Evolutionary conservation across 2,329 filamentous ascomycete species (phyloP).

Genomic region (Ophiostoma ulmi): DNA sequence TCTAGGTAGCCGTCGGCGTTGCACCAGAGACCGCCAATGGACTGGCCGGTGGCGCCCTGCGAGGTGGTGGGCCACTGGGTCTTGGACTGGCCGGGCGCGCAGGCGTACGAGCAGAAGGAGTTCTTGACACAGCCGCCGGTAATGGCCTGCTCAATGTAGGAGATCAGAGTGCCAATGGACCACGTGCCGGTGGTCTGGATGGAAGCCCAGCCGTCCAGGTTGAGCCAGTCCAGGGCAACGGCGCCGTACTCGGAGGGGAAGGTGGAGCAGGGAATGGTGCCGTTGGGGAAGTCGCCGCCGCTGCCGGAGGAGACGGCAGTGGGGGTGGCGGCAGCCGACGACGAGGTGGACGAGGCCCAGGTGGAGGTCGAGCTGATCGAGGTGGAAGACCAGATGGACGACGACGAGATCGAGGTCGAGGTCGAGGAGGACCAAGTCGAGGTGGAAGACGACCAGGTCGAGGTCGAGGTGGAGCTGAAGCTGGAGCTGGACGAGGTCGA

Average conservation of each 20-base stretch:
- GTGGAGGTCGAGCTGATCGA: conserved; percentile 9
- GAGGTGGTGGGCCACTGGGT: conserved; percentile 70
- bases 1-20: conserved; percentile 65
- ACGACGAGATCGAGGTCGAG: conserved; percentile 26
- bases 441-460: conserved; percentile 15
- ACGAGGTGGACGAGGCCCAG: conserved; percentile 29
- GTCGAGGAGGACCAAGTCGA: conserved; percentile 10
- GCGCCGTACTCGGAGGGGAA: conserved; percentile 84
- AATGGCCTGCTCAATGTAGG: conserved; percentile 59
- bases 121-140: conserved; percentile 57
- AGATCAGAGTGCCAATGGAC: conserved; percentile 50
- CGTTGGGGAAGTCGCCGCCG: conserved; percentile 70
- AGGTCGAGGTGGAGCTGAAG: not conserved
- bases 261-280: conserved; percentile 60
- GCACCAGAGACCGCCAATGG: conserved; percentile 83
- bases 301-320: conserved; percentile 2
- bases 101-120: conserved; percentile 85
- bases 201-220: conserved; percentile 70
- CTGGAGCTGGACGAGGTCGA: conserved; percentile 27
- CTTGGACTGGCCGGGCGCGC: conserved; percentile 88
- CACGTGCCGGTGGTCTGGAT: conserved; percentile 59
- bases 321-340: conserved; percentile 31
- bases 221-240: conserved; percentile 62
- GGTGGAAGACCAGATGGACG: conserved; percentile 4
- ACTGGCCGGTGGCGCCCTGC: conserved; percentile 77